Evolutionary conservation across 106 monocot genomes (phyloP).

Genomic region (Allium cepa): DNA sequence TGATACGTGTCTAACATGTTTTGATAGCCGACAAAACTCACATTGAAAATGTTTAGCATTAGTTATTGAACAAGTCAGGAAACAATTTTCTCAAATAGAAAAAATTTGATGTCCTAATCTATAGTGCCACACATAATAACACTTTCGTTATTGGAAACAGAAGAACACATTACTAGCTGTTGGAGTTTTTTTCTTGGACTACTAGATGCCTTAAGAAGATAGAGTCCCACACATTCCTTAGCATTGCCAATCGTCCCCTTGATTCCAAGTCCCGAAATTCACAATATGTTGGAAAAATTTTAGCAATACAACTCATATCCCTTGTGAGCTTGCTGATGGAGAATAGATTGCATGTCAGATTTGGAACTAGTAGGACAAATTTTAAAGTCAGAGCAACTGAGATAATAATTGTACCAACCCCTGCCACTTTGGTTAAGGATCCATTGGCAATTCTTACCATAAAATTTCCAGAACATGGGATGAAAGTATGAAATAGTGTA

Average conservation of each 20-base stretch:
- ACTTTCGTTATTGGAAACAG: not conserved
- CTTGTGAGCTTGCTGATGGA: conserved; percentile 5
- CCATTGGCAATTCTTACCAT: conserved; percentile 5
- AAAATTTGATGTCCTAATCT: conserved; percentile 13
- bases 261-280: not conserved
- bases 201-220: not conserved
- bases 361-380: conserved; percentile 2
- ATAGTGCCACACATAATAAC: conserved; percentile 4
- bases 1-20: not conserved
- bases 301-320: not conserved
- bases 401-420: not conserved
- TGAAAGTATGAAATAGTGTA: not conserved
- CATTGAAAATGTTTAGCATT: not conserved
- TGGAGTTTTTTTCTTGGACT: not conserved
- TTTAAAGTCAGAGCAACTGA: not conserved
- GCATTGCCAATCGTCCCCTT: conserved; percentile 9
- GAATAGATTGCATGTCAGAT: conserved; percentile 3
- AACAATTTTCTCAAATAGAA: conserved; percentile 6
- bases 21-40: conserved; percentile 5
- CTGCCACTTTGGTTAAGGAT: not conserved
- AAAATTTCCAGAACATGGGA: not conserved
- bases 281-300: not conserved
- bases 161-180: not conserved
- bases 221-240: not conserved
- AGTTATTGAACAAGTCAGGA: not conserved